phyloP scores from a whole-genome alignment of 495 filamentous ascomycete genomes.

The Chaetomium fimeti region DNA sequence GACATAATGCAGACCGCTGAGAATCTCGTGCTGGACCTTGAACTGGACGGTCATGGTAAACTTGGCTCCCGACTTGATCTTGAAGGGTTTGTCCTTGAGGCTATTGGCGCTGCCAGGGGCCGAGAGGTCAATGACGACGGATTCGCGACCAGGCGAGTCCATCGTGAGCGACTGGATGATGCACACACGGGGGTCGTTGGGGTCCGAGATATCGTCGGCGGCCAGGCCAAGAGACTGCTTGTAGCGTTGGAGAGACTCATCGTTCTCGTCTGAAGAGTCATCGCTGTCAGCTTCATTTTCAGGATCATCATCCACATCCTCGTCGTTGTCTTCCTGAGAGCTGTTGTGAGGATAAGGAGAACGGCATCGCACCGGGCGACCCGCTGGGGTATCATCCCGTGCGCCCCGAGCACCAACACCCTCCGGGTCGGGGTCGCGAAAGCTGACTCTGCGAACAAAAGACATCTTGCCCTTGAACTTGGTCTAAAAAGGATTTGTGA shows the following conservation, averaged over 20 bases:
- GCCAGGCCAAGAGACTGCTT: constrained; percentile 92
- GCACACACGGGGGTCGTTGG: constrained; percentile 74
- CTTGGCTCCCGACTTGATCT: constrained; percentile 88
- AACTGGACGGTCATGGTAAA: constrained; percentile 93
- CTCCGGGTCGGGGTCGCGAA: constrained; percentile 7
- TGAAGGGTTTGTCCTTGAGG: constrained; percentile 87
- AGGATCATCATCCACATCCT: background rate
- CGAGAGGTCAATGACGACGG: constrained; percentile 81
- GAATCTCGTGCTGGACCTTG: constrained; percentile 92
- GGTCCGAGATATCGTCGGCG: constrained; percentile 59
- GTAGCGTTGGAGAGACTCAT: constrained; percentile 94
- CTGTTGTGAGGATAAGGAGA: constrained; percentile 15
- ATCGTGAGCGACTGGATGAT: constrained; percentile 90
- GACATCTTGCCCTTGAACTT: constrained; percentile 12
- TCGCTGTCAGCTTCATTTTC: constrained; percentile 20
- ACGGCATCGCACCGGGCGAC: constrained; percentile 3
- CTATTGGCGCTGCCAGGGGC: constrained; percentile 60
- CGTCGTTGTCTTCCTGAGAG: constrained; percentile 1
- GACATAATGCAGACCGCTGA: constrained; percentile 91
- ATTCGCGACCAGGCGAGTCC: constrained; percentile 70
- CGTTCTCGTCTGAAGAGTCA: constrained; percentile 55
- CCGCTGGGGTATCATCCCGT: background rate
- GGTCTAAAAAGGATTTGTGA: background rate
- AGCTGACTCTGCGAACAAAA: constrained; percentile 15
- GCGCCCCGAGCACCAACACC: background rate